phyloP scores from a whole-genome alignment of 2,329 filamentous ascomycete species.

The Thermomyces lanuginosus region DNA sequence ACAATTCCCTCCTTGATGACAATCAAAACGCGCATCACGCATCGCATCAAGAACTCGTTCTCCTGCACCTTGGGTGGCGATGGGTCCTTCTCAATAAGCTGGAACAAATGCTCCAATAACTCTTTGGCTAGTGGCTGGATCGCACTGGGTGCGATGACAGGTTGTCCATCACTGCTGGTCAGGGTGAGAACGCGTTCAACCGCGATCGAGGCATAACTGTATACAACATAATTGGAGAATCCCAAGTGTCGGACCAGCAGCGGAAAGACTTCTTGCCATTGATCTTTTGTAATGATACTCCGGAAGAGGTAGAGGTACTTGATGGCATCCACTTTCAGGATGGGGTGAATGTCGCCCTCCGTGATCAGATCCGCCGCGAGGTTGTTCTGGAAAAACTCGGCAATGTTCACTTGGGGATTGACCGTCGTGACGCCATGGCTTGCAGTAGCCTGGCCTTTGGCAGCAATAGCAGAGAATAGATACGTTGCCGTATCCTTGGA shows the following conservation, averaged over 20 bases:
- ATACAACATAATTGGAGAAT: conserved; percentile 85
- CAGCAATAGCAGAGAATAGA: conserved; percentile 83
- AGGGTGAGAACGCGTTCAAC: conserved; percentile 87
- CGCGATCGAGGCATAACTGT: conserved; percentile 91
- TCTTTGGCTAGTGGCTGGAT: conserved; percentile 73
- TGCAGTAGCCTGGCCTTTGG: conserved; percentile 74
- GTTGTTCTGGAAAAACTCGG: conserved; percentile 88
- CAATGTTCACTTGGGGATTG: conserved; percentile 72
- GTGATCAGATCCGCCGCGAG: conserved; percentile 75
- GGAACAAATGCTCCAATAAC: conserved; percentile 76
- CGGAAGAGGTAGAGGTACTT: conserved; percentile 97
- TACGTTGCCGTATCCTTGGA: conserved; percentile 97
- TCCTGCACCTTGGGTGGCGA: conserved; percentile 89
- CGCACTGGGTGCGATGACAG: conserved; percentile 63
- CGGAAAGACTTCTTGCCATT: conserved; percentile 81
- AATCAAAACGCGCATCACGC: conserved; percentile 92
- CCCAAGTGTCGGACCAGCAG: conserved; percentile 81
- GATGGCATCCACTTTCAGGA: conserved; percentile 93
- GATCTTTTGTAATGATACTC: conserved; percentile 76
- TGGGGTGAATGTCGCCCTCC: conserved; percentile 54
- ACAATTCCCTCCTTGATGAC: conserved; percentile 73
- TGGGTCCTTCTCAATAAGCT: conserved; percentile 68
- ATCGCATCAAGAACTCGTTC: conserved; percentile 97
- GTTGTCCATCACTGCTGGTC: conserved; percentile 54
- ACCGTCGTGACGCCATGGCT: conserved; percentile 81